A percentile compares a stretch with the other conserved stretches of the same genome.
phyloP scores from a whole-genome alignment of 495 filamentous ascomycete genomes.

The Glarea lozoyensis region DNA sequence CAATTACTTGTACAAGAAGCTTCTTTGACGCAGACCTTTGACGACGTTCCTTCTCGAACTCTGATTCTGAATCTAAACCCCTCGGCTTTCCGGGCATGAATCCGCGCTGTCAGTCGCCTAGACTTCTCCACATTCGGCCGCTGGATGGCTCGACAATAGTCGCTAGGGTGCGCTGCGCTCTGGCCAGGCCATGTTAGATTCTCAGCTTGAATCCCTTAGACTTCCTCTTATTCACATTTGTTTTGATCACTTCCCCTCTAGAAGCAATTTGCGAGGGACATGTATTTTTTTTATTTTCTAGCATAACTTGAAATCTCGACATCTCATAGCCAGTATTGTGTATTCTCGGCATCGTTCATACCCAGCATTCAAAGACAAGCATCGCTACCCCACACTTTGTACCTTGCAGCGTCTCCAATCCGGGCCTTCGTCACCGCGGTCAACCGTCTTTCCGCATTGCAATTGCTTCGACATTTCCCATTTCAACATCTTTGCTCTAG shows the following conservation, averaged over 20 bases:
- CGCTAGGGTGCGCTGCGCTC: neutral
- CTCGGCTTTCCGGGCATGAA: slow-evolving; percentile 1
- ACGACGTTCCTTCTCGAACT: no score
- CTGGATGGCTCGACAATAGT: neutral
- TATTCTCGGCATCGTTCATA: neutral
- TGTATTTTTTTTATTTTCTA: neutral
- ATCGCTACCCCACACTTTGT: slow-evolving; percentile 16
- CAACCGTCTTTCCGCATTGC: no score
- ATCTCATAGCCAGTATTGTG: no score
- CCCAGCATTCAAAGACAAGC: slow-evolving; percentile 4
- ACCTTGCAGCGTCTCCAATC: slow-evolving; percentile 15
- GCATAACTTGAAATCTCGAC: no score
- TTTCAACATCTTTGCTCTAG: no score
- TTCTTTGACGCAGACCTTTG: no score
- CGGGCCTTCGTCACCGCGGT: no score
- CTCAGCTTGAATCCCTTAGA: no score
- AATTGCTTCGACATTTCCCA: no score
- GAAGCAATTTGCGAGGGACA: neutral
- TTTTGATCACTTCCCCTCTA: neutral
- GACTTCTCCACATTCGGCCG: neutral
- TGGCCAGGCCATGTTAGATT: no score
- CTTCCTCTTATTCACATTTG: neutral
- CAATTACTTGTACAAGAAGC: no score
- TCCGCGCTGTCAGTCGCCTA: neutral
- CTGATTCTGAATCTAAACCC: no score